Percentiles rank a stretch among this genome's conserved stretches.
Conservation (phyloP, 2,329 filamentous ascomycete species). For the Apiospora phragmitis region DNA sequence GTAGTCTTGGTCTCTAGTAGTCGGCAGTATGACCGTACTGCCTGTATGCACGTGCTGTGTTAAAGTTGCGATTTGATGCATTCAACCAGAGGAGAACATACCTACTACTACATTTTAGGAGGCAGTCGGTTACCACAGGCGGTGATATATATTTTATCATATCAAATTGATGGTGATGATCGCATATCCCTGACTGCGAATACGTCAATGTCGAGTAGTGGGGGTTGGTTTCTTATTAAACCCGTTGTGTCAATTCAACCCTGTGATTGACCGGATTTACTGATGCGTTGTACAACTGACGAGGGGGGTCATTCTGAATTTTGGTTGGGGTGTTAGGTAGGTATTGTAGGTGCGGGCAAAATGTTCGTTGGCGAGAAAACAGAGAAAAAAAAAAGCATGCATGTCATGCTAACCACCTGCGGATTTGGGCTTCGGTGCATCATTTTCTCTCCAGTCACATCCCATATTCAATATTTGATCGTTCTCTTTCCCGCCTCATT, state of each 20-base stretch:
- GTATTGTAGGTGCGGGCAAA: slow-evolving; percentile 14
- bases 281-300: slow-evolving; percentile 12
- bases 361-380: slow-evolving; percentile 13
- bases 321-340: background rate
- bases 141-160: background rate
- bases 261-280: slow-evolving; percentile 7
- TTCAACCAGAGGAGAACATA: background rate
- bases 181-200: background rate
- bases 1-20: background rate
- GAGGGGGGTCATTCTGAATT: background rate
- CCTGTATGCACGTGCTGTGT: background rate
- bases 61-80: background rate
- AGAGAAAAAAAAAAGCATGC: slow-evolving; percentile 6
- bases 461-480: background rate
- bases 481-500: background rate
- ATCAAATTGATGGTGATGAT: background rate
- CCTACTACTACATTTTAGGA: background rate
- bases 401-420: slow-evolving; percentile 18
- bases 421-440: slow-evolving; percentile 20
- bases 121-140: background rate
- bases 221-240: background rate
- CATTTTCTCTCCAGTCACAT: slow-evolving; percentile 8
- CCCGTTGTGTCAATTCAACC: background rate
- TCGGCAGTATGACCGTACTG: background rate
- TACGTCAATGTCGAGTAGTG: background rate